Evolutionary conservation across 495 filamentous ascomycete species (phyloP).

Genomic region (Penicillium atrosanguineum): DNA sequence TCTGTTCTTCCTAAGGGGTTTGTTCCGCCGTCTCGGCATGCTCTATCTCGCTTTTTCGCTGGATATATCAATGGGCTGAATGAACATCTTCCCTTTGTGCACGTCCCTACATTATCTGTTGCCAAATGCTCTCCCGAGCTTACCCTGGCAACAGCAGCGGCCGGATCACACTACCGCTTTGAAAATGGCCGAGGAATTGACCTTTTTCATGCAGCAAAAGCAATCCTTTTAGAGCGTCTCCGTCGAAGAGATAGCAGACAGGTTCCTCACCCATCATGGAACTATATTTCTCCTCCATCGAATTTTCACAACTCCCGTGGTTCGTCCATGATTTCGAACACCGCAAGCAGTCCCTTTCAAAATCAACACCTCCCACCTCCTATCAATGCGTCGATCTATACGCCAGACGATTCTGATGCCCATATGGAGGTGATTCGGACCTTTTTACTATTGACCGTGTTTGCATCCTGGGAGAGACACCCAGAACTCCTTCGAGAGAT

Average conservation of each 20-base stretch:
- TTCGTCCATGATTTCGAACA: slow-evolving; percentile 39
- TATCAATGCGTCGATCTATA: slow-evolving; percentile 36
- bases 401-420: slow-evolving; percentile 45
- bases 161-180: slow-evolving; percentile 56
- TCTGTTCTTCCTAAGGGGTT: slow-evolving; percentile 65
- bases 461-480: slow-evolving; percentile 54
- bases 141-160: slow-evolving; percentile 46
- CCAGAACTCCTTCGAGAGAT: slow-evolving; percentile 50
- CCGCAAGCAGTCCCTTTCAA: slow-evolving; percentile 41
- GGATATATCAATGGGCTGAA: slow-evolving; percentile 50
- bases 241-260: slow-evolving; percentile 47
- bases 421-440: slow-evolving; percentile 52
- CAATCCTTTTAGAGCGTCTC: slow-evolving; percentile 46
- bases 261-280: slow-evolving; percentile 44
- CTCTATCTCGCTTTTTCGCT: slow-evolving; percentile 46
- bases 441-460: slow-evolving; percentile 47
- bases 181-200: slow-evolving; percentile 65
- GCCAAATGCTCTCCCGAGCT: slow-evolving; percentile 46
- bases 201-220: slow-evolving; percentile 63
- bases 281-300: slow-evolving; percentile 38
- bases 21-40: slow-evolving; percentile 52
- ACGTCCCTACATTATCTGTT: slow-evolving; percentile 47
- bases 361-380: slow-evolving; percentile 28
- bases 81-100: slow-evolving; percentile 50
- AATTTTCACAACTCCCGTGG: slow-evolving; percentile 40